phyloP scores from a whole-genome alignment of 805 yeast species.

The Spathaspora sp. region DNA sequence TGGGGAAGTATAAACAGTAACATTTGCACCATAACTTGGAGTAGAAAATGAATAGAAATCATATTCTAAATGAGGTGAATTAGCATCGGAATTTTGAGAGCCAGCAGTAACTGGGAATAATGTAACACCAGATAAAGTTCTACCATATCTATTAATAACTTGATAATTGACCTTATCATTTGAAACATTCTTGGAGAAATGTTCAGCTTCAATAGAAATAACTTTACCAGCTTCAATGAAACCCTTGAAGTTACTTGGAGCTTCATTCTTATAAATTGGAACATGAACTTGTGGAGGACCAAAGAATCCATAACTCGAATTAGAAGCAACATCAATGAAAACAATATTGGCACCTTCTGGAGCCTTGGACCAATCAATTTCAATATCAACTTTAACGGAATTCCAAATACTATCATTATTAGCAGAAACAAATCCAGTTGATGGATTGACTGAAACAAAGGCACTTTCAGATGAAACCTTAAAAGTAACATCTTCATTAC shows the following conservation, averaged over 20 bases:
- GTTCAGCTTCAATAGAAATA: constrained; percentile 15
- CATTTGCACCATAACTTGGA: constrained; percentile 9
- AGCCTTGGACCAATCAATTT: constrained; percentile 14
- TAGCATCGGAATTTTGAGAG: constrained; percentile 11
- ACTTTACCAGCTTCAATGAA: constrained; percentile 12
- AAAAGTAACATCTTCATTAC: constrained; percentile 13
- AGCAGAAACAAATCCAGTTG: constrained; percentile 9
- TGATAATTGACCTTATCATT: constrained; percentile 10
- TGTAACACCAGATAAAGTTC: constrained; percentile 14
- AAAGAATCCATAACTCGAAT: constrained; percentile 7
- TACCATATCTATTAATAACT: constrained; percentile 10
- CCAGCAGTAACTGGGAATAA: constrained; percentile 12
- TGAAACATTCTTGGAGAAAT: constrained; percentile 7
- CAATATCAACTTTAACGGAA: constrained; percentile 11
- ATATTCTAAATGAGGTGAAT: constrained; percentile 13
- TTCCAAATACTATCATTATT: constrained; percentile 13
- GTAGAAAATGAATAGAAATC: constrained; percentile 12
- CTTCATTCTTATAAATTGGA: constrained; percentile 11
- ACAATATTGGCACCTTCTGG: constrained; percentile 11
- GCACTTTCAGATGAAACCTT: constrained; percentile 10
- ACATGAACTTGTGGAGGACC: constrained; percentile 9
- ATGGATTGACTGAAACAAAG: constrained; percentile 9
- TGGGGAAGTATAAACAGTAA: constrained; percentile 16
- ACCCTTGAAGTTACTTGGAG: constrained; percentile 9
- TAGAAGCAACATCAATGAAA: constrained; percentile 11